Evolutionary conservation across 768 basidiomycete species (phyloP).

Genomic region (Boletus tylopilopsis): DNA sequence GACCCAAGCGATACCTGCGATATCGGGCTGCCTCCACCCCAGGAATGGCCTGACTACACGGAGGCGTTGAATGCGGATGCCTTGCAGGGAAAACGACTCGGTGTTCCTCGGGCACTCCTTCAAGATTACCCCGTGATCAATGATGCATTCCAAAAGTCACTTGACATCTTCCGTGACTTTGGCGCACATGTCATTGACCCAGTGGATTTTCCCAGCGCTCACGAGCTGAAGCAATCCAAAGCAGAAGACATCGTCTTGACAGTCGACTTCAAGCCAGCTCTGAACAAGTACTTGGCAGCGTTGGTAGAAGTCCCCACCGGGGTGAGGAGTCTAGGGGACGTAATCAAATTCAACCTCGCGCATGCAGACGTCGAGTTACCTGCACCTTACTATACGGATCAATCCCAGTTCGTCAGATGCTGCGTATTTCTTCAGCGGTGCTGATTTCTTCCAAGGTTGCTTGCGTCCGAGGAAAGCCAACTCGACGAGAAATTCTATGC

Average conservation of each 20-base stretch:
- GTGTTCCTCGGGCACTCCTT: constrained; percentile 39
- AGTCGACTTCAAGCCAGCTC: constrained; percentile 54
- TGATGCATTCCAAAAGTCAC: constrained; percentile 36
- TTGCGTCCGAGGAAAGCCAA: constrained; percentile 24
- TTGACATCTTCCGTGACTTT: constrained; percentile 35
- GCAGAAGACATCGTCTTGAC: constrained; percentile 54
- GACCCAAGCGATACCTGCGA: constrained; percentile 38
- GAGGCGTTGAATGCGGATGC: constrained; percentile 46
- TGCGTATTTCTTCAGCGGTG: neutral
- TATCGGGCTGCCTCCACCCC: constrained; percentile 43
- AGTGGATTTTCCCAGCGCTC: constrained; percentile 54
- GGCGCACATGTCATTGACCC: constrained; percentile 56
- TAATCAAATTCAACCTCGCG: constrained; percentile 54
- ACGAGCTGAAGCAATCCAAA: constrained; percentile 43
- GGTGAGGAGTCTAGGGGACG: constrained; percentile 51
- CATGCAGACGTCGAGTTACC: constrained; percentile 47
- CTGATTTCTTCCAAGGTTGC: constrained; percentile 14
- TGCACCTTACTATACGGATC: constrained; percentile 33
- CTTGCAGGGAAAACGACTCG: constrained; percentile 42
- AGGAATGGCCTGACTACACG: constrained; percentile 50
- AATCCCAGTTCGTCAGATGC: constrained; percentile 30
- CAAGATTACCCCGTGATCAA: constrained; percentile 22
- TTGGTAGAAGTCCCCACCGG: constrained; percentile 56
- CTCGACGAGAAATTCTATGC: constrained; percentile 41
- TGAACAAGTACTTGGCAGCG: constrained; percentile 42